Conservation (phyloP, 495 filamentous ascomycete species). For the Penicillium verhagenii region DNA sequence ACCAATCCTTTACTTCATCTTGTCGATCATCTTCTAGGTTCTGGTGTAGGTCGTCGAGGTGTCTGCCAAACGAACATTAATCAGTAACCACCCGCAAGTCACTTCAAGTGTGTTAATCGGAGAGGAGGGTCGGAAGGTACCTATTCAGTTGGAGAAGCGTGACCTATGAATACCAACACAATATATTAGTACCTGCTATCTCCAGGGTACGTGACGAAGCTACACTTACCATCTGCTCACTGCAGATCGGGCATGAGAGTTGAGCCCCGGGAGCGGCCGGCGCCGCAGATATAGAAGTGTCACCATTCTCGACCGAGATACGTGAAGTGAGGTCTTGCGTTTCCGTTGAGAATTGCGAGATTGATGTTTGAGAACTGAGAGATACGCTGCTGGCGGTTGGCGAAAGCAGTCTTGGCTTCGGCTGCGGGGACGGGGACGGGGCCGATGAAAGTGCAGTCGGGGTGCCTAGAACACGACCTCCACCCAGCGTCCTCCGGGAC, state of each 20-base stretch:
- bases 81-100: slow-evolving; percentile 1
- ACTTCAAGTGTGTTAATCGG: not conserved
- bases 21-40: slow-evolving; percentile 92
- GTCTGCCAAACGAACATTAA: slow-evolving; percentile 48
- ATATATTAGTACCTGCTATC: slow-evolving; percentile 13
- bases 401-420: slow-evolving; percentile 53
- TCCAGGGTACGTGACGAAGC: not conserved
- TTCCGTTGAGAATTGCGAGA: slow-evolving; percentile 55
- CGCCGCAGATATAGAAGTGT: slow-evolving; percentile 46
- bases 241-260: slow-evolving; percentile 92
- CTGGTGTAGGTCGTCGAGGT: slow-evolving; percentile 91
- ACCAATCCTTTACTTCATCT: slow-evolving; percentile 98
- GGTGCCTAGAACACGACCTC: slow-evolving; percentile 83
- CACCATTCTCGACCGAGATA: slow-evolving; percentile 55
- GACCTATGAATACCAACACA: slow-evolving; percentile 58
- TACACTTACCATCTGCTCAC: slow-evolving; percentile 82
- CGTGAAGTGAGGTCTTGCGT: slow-evolving; percentile 59
- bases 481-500: slow-evolving; percentile 81
- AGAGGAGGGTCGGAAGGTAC: slow-evolving; percentile 37
- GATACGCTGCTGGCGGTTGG: slow-evolving; percentile 60
- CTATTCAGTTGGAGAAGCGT: slow-evolving; percentile 91
- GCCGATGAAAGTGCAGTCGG: slow-evolving; percentile 71
- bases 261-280: slow-evolving; percentile 56
- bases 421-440: slow-evolving; percentile 53
- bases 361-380: slow-evolving; percentile 62